phyloP scores from a whole-genome alignment of 768 basidiomycete species.

The Holtermanniella nyarrowii region DNA sequence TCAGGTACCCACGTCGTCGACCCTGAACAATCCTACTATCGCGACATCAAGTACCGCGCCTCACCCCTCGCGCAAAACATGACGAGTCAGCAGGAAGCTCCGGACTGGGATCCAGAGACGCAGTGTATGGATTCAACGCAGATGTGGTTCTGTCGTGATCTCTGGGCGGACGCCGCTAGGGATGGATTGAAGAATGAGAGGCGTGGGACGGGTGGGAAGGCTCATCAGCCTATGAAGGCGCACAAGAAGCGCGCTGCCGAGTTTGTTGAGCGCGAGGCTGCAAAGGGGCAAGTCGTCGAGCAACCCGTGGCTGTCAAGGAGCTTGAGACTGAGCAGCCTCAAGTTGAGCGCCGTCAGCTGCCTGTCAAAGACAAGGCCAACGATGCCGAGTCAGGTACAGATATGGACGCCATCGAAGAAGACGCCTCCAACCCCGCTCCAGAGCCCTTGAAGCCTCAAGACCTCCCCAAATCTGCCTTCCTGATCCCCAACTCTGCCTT shows the following conservation, averaged over 20 bases:
- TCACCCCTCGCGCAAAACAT: constrained; percentile 74
- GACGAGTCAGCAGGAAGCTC: constrained; percentile 46
- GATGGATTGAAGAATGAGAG: constrained; percentile 48
- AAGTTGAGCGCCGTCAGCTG: constrained; percentile 7
- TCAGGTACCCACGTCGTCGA: constrained; percentile 95
- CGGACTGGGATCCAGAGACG: constrained; percentile 66
- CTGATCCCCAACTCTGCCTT: constrained; percentile 78
- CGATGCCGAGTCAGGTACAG: constrained; percentile 37
- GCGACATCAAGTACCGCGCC: constrained; percentile 71
- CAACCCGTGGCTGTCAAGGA: constrained; percentile 29
- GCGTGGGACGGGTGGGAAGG: constrained; percentile 15
- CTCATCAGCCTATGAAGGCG: no score
- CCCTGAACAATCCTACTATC: constrained; percentile 90
- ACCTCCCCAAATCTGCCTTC: constrained; percentile 40
- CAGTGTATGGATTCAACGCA: constrained; percentile 91
- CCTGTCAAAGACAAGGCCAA: constrained; percentile 12
- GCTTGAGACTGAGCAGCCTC: constrained; percentile 1
- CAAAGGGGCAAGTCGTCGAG: constrained; percentile 42
- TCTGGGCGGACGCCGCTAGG: constrained; percentile 82
- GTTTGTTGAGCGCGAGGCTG: constrained; percentile 3
- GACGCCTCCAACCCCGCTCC: constrained; percentile 32
- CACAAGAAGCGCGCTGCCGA: constrained; percentile 15
- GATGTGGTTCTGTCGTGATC: constrained; percentile 94
- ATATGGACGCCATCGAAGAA: constrained; percentile 39
- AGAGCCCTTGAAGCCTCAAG: constrained; percentile 31